Evolutionary conservation across 306 rosid species (phyloP).

Genomic region (Dalbergia cochinchinensis): DNA sequence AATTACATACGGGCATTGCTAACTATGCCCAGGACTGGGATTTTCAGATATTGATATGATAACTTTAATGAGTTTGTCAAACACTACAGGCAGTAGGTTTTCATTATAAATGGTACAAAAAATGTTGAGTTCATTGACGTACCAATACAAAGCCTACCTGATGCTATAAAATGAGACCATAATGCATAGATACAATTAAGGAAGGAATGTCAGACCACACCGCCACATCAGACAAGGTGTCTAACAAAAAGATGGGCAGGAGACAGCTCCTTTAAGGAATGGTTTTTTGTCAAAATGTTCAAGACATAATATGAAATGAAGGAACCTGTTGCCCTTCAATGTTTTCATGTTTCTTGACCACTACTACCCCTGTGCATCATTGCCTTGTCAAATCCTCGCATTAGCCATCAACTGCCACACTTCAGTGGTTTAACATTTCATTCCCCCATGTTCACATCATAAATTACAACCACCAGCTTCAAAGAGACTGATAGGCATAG

Average conservation of each 20-base stretch:
- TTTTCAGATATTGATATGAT: too few relatives aligned
- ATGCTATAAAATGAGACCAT: not conserved
- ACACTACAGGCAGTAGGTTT: not conserved
- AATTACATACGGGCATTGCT: too few relatives aligned
- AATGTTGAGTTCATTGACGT: not conserved
- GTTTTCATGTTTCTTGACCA: not conserved
- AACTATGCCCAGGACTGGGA: too few relatives aligned
- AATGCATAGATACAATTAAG: conserved; percentile 3
- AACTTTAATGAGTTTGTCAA: too few relatives aligned
- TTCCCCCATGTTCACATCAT: conserved; percentile 46
- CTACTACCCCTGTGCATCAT: conserved; percentile 31
- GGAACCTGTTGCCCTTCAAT: not conserved
- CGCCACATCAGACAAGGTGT: conserved; percentile 15
- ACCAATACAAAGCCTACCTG: not conserved
- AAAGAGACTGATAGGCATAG: conserved; percentile 58
- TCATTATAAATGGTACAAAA: not conserved
- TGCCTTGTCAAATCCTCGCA: conserved; percentile 33
- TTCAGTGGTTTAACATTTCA: conserved; percentile 30
- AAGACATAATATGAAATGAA: conserved; percentile 6
- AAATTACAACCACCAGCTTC: conserved; percentile 31
- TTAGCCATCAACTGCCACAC: conserved; percentile 34
- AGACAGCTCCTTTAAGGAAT: not conserved
- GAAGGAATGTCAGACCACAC: conserved; percentile 14
- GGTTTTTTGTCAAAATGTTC: not conserved
- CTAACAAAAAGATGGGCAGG: conserved; percentile 22